These are phyloP conservation scores for Castanea mollissima DNA, from an alignment of 306 rosid species.

Conservation along the genomic window DNA sequence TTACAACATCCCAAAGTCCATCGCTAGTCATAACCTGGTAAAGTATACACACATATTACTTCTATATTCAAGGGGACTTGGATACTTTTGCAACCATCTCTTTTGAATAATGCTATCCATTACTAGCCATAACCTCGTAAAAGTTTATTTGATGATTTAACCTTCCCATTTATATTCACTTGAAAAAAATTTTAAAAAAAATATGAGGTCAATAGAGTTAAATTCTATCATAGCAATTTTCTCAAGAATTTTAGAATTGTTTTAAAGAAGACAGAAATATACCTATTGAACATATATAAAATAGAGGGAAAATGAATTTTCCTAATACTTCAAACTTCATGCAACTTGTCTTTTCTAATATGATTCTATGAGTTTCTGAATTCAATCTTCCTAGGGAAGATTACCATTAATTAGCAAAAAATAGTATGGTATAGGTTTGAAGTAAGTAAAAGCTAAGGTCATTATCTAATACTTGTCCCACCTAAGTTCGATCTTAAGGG, in stretches of 20 bases:
- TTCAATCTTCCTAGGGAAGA: neutral
- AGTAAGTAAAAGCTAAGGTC: neutral
- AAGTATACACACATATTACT: neutral
- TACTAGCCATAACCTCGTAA: too few relatives aligned
- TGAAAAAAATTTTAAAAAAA: too few relatives aligned
- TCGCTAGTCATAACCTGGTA: conserved; percentile 85
- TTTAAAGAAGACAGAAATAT: too few relatives aligned
- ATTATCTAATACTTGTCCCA: neutral
- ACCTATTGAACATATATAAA: too few relatives aligned
- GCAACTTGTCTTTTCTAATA: neutral
- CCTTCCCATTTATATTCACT: neutral
- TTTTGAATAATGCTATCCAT: neutral
- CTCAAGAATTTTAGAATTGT: too few relatives aligned
- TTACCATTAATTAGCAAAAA: neutral
- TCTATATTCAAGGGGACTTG: neutral
- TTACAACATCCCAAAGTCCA: conserved; percentile 87
- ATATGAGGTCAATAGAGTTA: too few relatives aligned
- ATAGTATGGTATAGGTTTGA: neutral
- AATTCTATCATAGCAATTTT: too few relatives aligned
- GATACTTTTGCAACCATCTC: conserved; percentile 3
- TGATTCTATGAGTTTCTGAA: neutral
- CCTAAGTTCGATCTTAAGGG: neutral
- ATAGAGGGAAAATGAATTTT: neutral
- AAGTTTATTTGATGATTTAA: neutral
- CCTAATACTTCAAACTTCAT: neutral